Conservation (phyloP, 805 yeast species). For the Wickerhamia fluorescens region DNA sequence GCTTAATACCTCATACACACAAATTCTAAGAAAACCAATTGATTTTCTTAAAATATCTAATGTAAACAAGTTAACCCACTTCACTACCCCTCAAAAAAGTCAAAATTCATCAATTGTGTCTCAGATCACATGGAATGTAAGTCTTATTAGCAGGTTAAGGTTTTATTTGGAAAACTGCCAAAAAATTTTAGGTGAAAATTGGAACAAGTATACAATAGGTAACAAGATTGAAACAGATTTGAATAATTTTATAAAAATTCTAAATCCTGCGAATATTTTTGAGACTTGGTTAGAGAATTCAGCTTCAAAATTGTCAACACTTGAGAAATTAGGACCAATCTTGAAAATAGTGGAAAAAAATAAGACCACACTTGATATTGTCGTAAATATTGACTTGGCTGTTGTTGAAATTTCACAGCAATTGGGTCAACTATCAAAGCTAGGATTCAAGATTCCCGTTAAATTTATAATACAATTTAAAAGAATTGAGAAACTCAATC, state of each 20-base stretch:
- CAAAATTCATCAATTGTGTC: slow-evolving; percentile 2
- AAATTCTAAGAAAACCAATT: no score
- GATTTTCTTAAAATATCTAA: no score
- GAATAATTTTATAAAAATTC: slow-evolving; percentile 34
- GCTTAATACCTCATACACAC: no score
- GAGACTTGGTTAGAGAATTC: slow-evolving; percentile 40
- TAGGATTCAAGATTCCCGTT: slow-evolving; percentile 55
- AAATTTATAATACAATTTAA: slow-evolving; percentile 40
- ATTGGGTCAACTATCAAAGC: slow-evolving; percentile 39
- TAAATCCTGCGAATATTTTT: slow-evolving; percentile 37
- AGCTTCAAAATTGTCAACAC: slow-evolving; percentile 1
- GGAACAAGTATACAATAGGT: slow-evolving; percentile 44
- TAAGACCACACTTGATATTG: slow-evolving; percentile 18
- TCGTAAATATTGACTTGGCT: slow-evolving; percentile 46
- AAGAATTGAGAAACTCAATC: slow-evolving; percentile 45
- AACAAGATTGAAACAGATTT: slow-evolving; percentile 49
- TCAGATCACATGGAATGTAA: slow-evolving; percentile 4
- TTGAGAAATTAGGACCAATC: slow-evolving; percentile 6
- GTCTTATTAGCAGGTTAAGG: slow-evolving; percentile 14
- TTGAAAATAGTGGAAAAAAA: slow-evolving; percentile 8
- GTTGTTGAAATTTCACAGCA: slow-evolving; percentile 43
- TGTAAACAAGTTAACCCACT: no score
- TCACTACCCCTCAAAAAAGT: no score
- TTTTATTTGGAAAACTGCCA: slow-evolving; percentile 18
- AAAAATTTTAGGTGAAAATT: slow-evolving; percentile 24